Evolutionary conservation across 768 basidiomycete genomes (phyloP).

Genomic region (Leccinum broughii): DNA sequence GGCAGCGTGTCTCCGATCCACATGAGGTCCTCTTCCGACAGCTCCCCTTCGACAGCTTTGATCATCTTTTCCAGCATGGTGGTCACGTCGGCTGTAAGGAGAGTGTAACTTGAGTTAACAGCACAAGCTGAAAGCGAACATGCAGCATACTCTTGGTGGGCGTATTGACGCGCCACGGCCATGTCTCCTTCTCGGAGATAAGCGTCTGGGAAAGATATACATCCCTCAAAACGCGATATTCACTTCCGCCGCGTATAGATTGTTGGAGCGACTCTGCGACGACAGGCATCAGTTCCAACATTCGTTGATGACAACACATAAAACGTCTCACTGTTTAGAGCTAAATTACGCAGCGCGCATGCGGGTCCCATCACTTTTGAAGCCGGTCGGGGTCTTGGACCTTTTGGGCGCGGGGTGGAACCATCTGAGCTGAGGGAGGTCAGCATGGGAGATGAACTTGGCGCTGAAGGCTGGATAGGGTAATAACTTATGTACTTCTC

Average conservation of each 20-base stretch:
- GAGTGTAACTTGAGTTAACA: not conserved
- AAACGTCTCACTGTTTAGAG: conserved; percentile 13
- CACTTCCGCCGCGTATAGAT: not conserved
- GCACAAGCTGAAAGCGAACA: not conserved
- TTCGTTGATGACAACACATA: not conserved
- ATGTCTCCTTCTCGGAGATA: not conserved
- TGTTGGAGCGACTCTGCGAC: not conserved
- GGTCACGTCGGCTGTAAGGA: conserved; percentile 14
- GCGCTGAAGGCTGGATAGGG: not conserved
- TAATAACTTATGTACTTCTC: conserved; percentile 2
- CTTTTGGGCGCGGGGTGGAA: not conserved
- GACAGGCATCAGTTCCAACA: not conserved
- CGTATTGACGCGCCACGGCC: not conserved
- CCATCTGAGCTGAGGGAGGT: not conserved
- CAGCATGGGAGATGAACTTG: not conserved
- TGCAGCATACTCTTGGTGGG: not conserved
- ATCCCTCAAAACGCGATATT: not conserved
- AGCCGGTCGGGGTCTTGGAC: conserved; percentile 2
- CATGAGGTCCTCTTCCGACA: conserved; percentile 21
- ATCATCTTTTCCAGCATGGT: conserved; percentile 25
- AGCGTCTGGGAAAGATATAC: not conserved
- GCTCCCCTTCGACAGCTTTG: conserved; percentile 16
- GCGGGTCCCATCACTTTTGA: conserved; percentile 28
- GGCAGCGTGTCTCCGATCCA: conserved; percentile 16
- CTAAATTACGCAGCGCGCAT: conserved; percentile 23